Percentiles rank a stretch among this genome's conserved stretches.
Conservation (phyloP, 306 rosid genomes). For the Casuarina cunninghamiana region DNA sequence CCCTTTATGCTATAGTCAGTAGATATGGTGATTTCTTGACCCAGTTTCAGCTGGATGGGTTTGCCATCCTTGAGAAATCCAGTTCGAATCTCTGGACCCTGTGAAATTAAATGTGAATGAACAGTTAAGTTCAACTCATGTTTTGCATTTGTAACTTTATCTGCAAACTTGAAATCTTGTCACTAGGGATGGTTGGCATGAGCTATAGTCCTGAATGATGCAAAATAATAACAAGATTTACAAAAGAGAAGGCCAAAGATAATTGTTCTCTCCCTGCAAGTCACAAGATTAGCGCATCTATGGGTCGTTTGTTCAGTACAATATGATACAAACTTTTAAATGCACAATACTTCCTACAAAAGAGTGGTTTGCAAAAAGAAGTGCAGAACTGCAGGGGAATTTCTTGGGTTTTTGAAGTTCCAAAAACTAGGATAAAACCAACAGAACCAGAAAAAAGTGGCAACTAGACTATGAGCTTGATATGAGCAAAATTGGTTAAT, state of each 20-base stretch:
- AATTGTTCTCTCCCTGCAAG: not conserved
- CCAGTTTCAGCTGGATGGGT: conserved; percentile 73
- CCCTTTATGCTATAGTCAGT: conserved; percentile 89
- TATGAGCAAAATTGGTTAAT: not conserved
- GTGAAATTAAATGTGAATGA: conserved; percentile 3
- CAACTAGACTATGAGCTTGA: not conserved
- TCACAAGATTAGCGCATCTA: not conserved
- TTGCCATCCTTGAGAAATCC: conserved; percentile 89
- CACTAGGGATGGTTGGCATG: not conserved
- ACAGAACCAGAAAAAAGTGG: not conserved
- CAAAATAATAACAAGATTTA: not conserved
- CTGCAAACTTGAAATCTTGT: not conserved
- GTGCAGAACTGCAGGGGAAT: not conserved
- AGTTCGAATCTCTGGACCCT: conserved; percentile 99
- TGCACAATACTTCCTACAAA: not conserved
- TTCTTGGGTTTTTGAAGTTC: not conserved
- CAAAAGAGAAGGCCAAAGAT: not conserved
- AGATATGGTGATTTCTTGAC: conserved; percentile 79
- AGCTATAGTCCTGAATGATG: not conserved
- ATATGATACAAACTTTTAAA: not conserved
- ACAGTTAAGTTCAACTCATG: not conserved
- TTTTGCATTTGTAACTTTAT: not conserved
- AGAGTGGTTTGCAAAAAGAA: not conserved
- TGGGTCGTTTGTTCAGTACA: not conserved
- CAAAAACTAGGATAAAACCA: not conserved